These are phyloP conservation scores for Letharia lupina DNA, from an alignment of 495 filamentous ascomycete species.

Conservation along the genomic window DNA sequence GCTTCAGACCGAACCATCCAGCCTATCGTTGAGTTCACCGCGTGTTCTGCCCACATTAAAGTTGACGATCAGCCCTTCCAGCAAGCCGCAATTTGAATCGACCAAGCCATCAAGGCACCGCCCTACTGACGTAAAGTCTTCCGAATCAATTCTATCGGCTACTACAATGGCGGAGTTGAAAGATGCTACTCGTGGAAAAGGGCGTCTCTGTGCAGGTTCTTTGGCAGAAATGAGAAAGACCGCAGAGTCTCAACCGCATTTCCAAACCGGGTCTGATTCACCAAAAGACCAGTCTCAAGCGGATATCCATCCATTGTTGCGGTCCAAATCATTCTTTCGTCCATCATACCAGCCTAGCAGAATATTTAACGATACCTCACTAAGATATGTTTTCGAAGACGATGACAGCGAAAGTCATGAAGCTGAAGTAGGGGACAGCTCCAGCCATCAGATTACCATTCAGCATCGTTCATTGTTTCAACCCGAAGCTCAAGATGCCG, in stretches of 20 bases:
- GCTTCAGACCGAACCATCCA: not conserved
- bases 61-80: not conserved
- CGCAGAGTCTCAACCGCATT: not conserved
- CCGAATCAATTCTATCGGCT: not conserved
- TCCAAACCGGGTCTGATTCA: not conserved
- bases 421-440: not conserved
- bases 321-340: not conserved
- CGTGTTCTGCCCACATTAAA: not conserved
- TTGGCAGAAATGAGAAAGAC: slow-evolving; percentile 1
- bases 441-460: not conserved
- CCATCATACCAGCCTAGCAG: not conserved
- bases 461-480: not conserved
- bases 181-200: not conserved
- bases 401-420: not conserved
- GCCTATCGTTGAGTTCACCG: not conserved
- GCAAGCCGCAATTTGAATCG: not conserved
- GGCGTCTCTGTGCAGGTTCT: not conserved
- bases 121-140: not conserved
- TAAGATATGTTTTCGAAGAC: not conserved
- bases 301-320: not conserved
- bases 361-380: not conserved
- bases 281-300: not conserved
- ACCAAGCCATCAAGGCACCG: not conserved
- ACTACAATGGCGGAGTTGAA: not conserved
- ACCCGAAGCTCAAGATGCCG: not conserved